Evolutionary conservation across 2,329 filamentous ascomycete species (phyloP).

Genomic region (Endocalyx cinctus): DNA sequence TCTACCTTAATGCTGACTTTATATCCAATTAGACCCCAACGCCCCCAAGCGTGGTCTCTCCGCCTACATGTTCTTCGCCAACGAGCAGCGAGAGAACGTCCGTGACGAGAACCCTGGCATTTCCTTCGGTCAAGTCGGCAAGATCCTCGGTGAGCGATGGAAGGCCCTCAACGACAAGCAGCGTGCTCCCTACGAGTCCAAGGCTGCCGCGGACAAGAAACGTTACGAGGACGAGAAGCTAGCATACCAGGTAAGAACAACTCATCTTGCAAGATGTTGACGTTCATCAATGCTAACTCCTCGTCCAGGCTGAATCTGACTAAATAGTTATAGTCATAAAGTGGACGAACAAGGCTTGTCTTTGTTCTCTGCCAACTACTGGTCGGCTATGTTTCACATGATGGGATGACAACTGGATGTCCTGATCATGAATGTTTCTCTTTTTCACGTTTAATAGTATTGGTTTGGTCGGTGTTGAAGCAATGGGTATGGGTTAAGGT

Average conservation of each 20-base stretch:
- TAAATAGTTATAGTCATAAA: neutral
- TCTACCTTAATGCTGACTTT: neutral
- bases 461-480: constrained; percentile 29
- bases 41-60: constrained; percentile 98
- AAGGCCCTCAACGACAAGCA: constrained; percentile 94
- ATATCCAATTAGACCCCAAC: constrained; percentile 32
- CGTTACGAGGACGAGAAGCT: constrained; percentile 98
- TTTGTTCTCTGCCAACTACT: too few relatives aligned
- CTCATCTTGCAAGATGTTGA: constrained; percentile 1
- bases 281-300: constrained; percentile 12
- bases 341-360: too few relatives aligned
- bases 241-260: constrained; percentile 76
- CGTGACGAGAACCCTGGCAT: constrained; percentile 98
- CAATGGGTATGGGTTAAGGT: constrained; percentile 27
- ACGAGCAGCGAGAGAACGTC: constrained; percentile 97
- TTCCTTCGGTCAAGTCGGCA: constrained; percentile 97
- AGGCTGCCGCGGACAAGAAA: constrained; percentile 97
- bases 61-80: constrained; percentile 99
- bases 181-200: constrained; percentile 89
- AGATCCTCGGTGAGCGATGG: constrained; percentile 97
- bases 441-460: constrained; percentile 27
- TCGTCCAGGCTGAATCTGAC: constrained; percentile 4
- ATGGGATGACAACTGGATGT: constrained; percentile 22
- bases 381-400: too few relatives aligned
- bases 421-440: constrained; percentile 17